phyloP scores from a whole-genome alignment of 2,329 filamentous ascomycete species.

The Aureobasidium musti region DNA sequence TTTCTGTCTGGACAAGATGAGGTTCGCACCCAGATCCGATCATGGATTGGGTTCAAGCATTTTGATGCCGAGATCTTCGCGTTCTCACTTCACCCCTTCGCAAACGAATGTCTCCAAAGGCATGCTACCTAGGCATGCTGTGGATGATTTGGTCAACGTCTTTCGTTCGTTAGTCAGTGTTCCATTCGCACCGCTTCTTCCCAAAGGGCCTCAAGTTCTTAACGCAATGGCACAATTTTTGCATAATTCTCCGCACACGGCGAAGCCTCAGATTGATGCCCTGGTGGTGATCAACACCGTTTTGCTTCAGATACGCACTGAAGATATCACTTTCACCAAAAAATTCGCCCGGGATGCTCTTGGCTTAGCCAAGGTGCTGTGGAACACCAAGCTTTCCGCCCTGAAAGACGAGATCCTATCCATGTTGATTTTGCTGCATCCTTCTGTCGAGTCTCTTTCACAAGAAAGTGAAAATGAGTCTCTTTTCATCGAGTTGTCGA shows the following conservation, averaged over 20 bases:
- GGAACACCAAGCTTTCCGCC: slow-evolving; percentile 68
- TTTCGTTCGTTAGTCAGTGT: slow-evolving; percentile 38
- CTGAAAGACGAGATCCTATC: slow-evolving; percentile 75
- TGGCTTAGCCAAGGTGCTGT: slow-evolving; percentile 72
- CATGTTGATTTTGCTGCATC: slow-evolving; percentile 63
- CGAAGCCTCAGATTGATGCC: slow-evolving; percentile 67
- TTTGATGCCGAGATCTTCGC: slow-evolving; percentile 36
- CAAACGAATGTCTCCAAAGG: slow-evolving; percentile 21
- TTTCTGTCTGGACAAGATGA: slow-evolving; percentile 69
- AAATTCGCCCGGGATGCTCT: slow-evolving; percentile 63
- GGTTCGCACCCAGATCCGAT: slow-evolving; percentile 24
- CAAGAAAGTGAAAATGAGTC: slow-evolving; percentile 32
- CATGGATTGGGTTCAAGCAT: slow-evolving; percentile 30
- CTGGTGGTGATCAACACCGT: slow-evolving; percentile 76
- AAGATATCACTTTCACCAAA: slow-evolving; percentile 66
- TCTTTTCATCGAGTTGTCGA: slow-evolving; percentile 54
- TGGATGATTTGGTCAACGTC: slow-evolving; percentile 39
- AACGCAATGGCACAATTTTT: slow-evolving; percentile 62
- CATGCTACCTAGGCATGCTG: slow-evolving; percentile 32
- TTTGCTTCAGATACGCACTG: slow-evolving; percentile 65
- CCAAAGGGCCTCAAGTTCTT: slow-evolving; percentile 59
- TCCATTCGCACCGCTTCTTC: slow-evolving; percentile 42
- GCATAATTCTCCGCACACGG: slow-evolving; percentile 50
- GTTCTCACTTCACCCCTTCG: slow-evolving; percentile 34
- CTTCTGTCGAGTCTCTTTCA: slow-evolving; percentile 45